Percentiles rank a stretch among this genome's conserved stretches.
phyloP scores from a whole-genome alignment of 371 early-diverging fungal genomes.

The Mucor sp. region DNA sequence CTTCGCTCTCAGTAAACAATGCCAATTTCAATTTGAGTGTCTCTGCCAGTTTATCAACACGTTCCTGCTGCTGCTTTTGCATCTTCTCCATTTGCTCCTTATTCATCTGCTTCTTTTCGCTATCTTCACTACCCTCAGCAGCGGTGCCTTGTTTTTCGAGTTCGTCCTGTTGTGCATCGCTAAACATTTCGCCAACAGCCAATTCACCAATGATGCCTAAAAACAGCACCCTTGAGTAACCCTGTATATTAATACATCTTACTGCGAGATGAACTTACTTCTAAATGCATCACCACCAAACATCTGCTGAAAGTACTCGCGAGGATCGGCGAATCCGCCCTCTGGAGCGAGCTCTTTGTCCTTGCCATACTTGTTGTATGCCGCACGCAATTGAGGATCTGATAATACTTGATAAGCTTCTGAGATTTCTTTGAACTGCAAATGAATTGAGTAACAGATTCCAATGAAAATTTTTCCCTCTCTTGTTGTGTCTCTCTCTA shows the following conservation, averaged over 20 bases:
- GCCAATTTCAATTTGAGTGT: constrained; percentile 76
- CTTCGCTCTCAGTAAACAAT: constrained; percentile 71
- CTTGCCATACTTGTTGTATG: constrained; percentile 89
- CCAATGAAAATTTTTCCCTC: not conserved
- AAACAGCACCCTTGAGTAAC: not conserved
- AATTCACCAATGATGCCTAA: constrained; percentile 54
- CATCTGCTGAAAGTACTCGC: constrained; percentile 90
- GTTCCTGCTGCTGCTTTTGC: constrained; percentile 58
- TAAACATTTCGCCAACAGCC: constrained; percentile 47
- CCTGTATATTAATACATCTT: not conserved
- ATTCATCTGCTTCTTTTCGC: constrained; percentile 27
- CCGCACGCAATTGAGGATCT: constrained; percentile 85
- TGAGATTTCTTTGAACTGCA: constrained; percentile 89
- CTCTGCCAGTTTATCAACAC: constrained; percentile 78
- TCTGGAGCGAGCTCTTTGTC: constrained; percentile 72
- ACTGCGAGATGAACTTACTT: constrained; percentile 24
- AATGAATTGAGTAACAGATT: not conserved
- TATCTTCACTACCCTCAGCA: not conserved
- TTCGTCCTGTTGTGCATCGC: constrained; percentile 36
- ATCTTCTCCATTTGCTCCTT: constrained; percentile 65
- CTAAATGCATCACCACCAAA: constrained; percentile 95
- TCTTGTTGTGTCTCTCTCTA: no score
- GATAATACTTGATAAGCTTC: constrained; percentile 94
- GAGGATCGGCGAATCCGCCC: constrained; percentile 84
- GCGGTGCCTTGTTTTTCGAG: not conserved